phyloP scores from a whole-genome alignment of 371 early-diverging fungal genomes.

The Cokeromyces recurvatus region DNA sequence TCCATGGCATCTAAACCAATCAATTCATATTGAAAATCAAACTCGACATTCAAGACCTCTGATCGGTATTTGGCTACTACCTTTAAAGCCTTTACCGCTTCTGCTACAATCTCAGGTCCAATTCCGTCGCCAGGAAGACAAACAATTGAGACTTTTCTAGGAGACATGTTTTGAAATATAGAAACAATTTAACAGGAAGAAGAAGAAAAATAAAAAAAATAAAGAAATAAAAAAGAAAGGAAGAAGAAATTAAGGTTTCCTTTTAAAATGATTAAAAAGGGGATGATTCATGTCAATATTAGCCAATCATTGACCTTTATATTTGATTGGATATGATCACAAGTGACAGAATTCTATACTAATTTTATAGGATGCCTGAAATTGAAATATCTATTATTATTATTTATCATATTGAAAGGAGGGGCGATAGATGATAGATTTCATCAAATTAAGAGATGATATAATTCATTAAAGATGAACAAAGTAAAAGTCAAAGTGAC shows the following conservation, averaged over 20 bases:
- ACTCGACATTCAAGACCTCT: conserved; percentile 47
- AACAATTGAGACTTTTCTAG: conserved; percentile 47
- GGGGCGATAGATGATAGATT: too few relatives aligned
- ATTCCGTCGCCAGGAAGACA: conserved; percentile 94
- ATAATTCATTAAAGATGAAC: too few relatives aligned
- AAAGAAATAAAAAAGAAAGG: conserved; percentile 10
- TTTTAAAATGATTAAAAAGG: not conserved
- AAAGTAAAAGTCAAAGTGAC: too few relatives aligned
- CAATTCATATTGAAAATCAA: conserved; percentile 74
- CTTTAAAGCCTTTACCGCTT: conserved; percentile 86
- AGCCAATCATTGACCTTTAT: conserved; percentile 17
- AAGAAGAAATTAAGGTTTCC: not conserved
- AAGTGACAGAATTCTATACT: conserved; percentile 1
- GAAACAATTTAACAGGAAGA: conserved; percentile 2
- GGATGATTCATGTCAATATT: conserved; percentile 23
- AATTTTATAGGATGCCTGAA: too few relatives aligned
- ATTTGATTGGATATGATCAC: conserved; percentile 13
- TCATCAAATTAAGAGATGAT: too few relatives aligned
- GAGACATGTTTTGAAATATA: conserved; percentile 5
- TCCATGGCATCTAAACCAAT: conserved; percentile 95
- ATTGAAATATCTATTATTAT: too few relatives aligned
- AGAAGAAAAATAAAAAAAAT: conserved; percentile 1
- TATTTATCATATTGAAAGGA: too few relatives aligned
- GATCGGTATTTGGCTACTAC: conserved; percentile 63
- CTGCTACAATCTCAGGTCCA: conserved; percentile 91